A percentile compares a stretch with the other conserved stretches of the same genome.
These are phyloP conservation scores for Solioccasus polychromus DNA, from an alignment of 768 basidiomycete genomes.

Conservation along the genomic window DNA sequence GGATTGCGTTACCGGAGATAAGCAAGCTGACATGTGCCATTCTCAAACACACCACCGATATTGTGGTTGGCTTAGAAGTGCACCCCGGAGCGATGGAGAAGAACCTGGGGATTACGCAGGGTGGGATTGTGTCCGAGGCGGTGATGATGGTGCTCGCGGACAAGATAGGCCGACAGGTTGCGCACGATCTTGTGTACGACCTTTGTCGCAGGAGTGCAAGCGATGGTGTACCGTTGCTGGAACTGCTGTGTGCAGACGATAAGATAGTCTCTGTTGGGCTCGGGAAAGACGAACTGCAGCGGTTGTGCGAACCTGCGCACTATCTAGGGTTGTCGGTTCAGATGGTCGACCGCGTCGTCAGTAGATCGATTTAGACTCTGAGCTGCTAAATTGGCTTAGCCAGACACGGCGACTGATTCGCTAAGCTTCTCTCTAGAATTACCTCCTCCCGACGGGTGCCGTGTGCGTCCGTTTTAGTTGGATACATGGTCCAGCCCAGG, in stretches of 20 bases:
- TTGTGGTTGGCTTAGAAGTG: conserved; percentile 41
- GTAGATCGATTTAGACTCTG: background rate
- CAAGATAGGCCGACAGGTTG: conserved; percentile 41
- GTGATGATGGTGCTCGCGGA: conserved; percentile 48
- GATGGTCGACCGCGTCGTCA: conserved; percentile 24
- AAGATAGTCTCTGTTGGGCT: conserved; percentile 25
- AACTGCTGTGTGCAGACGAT: conserved; percentile 31
- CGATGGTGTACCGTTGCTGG: conserved; percentile 31
- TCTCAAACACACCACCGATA: conserved; percentile 34
- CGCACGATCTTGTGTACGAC: conserved; percentile 44
- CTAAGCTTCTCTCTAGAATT: conserved; percentile 5
- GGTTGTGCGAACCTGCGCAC: conserved; percentile 37
- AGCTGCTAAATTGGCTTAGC: background rate
- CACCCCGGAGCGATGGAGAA: conserved; percentile 38
- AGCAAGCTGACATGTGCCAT: conserved; percentile 41
- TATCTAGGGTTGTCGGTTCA: conserved; percentile 37
- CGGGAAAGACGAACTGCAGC: conserved; percentile 24
- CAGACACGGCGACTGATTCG: conserved; percentile 7
- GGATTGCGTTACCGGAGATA: conserved; percentile 46
- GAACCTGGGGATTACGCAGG: conserved; percentile 39
- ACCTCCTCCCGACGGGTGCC: conserved; percentile 3
- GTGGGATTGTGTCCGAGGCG: conserved; percentile 42
- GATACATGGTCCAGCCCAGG: background rate
- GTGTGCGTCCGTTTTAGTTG: no score
- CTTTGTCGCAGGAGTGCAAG: conserved; percentile 33